Evolutionary conservation across 2,329 filamentous ascomycete genomes (phyloP).

Genomic region (Pseudovirgaria hyperparasitica): DNA sequence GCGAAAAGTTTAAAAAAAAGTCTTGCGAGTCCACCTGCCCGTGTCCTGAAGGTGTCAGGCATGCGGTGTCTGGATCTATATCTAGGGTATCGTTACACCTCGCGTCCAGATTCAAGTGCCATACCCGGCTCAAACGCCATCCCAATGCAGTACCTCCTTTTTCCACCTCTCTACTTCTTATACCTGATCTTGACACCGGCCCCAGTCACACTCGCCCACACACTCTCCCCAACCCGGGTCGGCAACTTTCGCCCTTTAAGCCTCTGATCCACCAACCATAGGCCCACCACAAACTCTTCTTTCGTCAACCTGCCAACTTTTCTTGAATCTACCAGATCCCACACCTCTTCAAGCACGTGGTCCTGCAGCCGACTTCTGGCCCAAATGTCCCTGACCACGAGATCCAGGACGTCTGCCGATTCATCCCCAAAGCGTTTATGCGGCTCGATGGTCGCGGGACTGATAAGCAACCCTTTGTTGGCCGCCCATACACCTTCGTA

Average conservation of each 20-base stretch:
- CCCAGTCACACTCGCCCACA: slow-evolving; percentile 56
- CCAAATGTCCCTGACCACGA: slow-evolving; percentile 68
- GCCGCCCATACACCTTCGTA: slow-evolving; percentile 81
- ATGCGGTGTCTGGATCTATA: too few species aligned
- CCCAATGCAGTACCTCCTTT: too few species aligned
- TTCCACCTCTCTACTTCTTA: slow-evolving; percentile 3
- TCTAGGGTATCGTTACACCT: too few species aligned
- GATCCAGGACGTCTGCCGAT: slow-evolving; percentile 47
- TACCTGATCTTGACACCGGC: slow-evolving; percentile 28
- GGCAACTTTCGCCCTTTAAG: slow-evolving; percentile 71
- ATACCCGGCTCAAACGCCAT: too few species aligned
- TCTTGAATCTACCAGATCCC: slow-evolving; percentile 56
- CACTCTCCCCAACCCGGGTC: slow-evolving; percentile 54
- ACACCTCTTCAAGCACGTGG: slow-evolving; percentile 62
- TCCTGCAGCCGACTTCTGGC: slow-evolving; percentile 51
- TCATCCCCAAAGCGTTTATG: slow-evolving; percentile 3
- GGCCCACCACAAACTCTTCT: slow-evolving; percentile 68
- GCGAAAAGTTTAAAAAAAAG: too few species aligned
- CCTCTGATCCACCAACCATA: slow-evolving; percentile 73
- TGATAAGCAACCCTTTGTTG: slow-evolving; percentile 48
- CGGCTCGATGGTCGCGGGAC: slow-evolving; percentile 7
- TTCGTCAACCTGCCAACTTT: slow-evolving; percentile 44
- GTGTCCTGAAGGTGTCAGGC: too few species aligned
- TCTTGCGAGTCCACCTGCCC: too few species aligned
- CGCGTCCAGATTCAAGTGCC: too few species aligned